Evolutionary conservation across 805 yeast genomes (phyloP).

Genomic region (Wickerhamomyces alni): DNA sequence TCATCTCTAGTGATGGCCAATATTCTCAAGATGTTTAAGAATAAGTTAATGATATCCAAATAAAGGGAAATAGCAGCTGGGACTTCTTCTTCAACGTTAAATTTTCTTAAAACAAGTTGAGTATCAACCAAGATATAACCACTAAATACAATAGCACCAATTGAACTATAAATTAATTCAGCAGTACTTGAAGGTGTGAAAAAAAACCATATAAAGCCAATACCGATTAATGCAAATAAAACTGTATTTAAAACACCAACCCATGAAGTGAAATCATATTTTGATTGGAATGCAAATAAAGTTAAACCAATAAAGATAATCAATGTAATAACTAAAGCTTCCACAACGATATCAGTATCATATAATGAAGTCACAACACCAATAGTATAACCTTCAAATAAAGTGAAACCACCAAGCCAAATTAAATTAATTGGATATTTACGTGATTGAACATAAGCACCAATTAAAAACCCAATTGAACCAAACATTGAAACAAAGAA

Average conservation of each 20-base stretch:
- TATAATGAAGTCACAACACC: constrained; percentile 61
- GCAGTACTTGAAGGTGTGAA: constrained; percentile 48
- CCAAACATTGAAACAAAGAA: constrained; percentile 51
- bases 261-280: constrained; percentile 69
- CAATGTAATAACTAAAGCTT: constrained; percentile 65
- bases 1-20: constrained; percentile 31
- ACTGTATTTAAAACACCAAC: constrained; percentile 50
- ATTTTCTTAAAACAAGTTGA: constrained; percentile 67
- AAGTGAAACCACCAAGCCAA: constrained; percentile 60
- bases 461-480: constrained; percentile 59
- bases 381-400: constrained; percentile 66
- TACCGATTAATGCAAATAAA: constrained; percentile 63
- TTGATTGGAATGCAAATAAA: constrained; percentile 68
- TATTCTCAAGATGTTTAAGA: constrained; percentile 67
- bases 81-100: constrained; percentile 81
- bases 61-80: constrained; percentile 73
- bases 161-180: constrained; percentile 60
- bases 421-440: constrained; percentile 63
- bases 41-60: constrained; percentile 77
- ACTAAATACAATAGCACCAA: constrained; percentile 71
- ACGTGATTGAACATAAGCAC: constrained; percentile 55
- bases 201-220: constrained; percentile 66
- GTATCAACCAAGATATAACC: constrained; percentile 76
- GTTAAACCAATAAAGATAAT: constrained; percentile 74
- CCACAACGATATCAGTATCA: constrained; percentile 58